Evolutionary conservation across 75 land plant genomes (phyloP).

Genomic region (Picea glauca): DNA sequence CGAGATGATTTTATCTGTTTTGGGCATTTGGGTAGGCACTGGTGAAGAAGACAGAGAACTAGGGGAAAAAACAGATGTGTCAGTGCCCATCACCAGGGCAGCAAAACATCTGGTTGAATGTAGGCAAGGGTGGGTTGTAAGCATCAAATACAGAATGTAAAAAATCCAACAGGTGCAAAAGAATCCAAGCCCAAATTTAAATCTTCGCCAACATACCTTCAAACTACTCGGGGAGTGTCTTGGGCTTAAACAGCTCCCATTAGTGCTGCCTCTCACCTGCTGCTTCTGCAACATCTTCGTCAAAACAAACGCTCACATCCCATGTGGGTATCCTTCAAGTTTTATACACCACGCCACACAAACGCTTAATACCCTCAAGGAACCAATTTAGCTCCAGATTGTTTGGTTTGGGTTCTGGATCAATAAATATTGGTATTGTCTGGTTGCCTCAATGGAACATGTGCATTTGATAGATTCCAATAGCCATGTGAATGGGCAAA

Average conservation of each 20-base stretch:
- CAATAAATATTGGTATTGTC: neutral
- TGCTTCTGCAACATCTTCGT: slow-evolving; percentile 1
- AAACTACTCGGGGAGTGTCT: neutral
- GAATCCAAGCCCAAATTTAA: neutral
- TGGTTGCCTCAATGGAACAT: too few species aligned
- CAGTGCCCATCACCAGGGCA: slow-evolving; percentile 7
- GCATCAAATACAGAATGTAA: slow-evolving; percentile 10
- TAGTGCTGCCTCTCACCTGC: neutral
- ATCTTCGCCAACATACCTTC: neutral
- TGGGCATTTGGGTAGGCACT: neutral
- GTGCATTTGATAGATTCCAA: too few species aligned
- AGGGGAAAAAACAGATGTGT: neutral
- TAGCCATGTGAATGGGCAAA: too few species aligned
- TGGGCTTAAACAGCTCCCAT: slow-evolving; percentile 2
- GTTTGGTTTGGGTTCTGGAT: neutral
- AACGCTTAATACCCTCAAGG: neutral
- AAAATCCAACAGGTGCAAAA: slow-evolving; percentile 4
- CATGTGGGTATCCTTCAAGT: neutral
- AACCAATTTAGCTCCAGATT: neutral
- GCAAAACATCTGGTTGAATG: slow-evolving; percentile 7
- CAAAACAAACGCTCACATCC: neutral
- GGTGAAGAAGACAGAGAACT: neutral
- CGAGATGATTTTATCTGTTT: neutral
- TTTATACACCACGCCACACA: neutral
- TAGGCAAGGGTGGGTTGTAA: slow-evolving; percentile 12